phyloP scores from a whole-genome alignment of 305 asterid species.

The Nicotiana rustica region DNA sequence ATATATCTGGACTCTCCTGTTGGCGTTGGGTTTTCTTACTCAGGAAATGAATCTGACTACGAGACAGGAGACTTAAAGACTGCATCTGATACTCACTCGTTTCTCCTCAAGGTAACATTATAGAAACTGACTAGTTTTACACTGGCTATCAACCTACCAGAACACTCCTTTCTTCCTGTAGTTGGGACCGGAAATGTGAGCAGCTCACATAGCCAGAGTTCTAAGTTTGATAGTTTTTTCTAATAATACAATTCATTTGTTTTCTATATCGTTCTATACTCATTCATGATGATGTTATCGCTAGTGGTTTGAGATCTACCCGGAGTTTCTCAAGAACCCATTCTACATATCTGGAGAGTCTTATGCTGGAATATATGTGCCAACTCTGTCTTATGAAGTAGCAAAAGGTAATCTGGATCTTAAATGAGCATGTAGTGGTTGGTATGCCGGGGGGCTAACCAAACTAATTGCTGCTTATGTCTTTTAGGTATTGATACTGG shows the following conservation, averaged over 20 bases:
- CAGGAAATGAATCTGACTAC: constrained; percentile 72
- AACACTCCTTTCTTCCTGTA: too few relatives aligned
- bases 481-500: constrained; percentile 77
- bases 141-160: background rate
- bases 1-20: constrained; percentile 92
- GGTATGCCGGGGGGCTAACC: background rate
- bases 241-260: background rate
- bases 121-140: background rate
- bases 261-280: background rate
- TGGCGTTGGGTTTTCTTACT: constrained; percentile 93
- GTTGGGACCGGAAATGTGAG: background rate
- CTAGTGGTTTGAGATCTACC: constrained; percentile 95
- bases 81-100: constrained; percentile 77
- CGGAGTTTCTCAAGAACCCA: constrained; percentile 78
- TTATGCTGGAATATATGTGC: constrained; percentile 92
- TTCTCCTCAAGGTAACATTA: constrained; percentile 80
- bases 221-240: background rate
- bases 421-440: constrained; percentile 13
- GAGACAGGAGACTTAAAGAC: constrained; percentile 80
- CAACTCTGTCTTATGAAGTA: constrained; percentile 87
- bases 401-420: constrained; percentile 60
- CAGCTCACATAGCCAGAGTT: background rate
- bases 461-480: constrained; percentile 31
- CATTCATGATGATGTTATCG: constrained; percentile 33
- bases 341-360: constrained; percentile 91